Conservation (phyloP, 2,329 filamentous ascomycete species). For the Coniochaeta sp. region DNA sequence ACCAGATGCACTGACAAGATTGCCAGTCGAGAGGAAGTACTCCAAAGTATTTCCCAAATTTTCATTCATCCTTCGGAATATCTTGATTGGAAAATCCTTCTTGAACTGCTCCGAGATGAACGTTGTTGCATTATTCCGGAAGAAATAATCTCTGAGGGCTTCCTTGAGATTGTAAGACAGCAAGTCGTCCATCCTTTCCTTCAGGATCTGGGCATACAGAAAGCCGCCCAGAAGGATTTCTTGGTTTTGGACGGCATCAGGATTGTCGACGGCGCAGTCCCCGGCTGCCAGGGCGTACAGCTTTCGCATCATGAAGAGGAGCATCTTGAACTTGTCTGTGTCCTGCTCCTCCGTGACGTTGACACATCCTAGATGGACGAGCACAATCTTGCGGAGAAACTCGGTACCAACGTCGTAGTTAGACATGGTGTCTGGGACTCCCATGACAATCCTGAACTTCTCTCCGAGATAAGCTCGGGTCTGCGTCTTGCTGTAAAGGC, state of each 20-base stretch:
- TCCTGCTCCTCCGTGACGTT: conserved; percentile 80
- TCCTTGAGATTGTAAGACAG: conserved; percentile 47
- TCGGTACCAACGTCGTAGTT: conserved; percentile 87
- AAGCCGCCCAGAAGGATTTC: conserved; percentile 91
- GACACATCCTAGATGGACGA: conserved; percentile 84
- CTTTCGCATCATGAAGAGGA: conserved; percentile 94
- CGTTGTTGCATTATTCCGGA: conserved; percentile 51
- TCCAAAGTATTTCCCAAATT: conserved; percentile 81
- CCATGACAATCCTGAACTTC: conserved; percentile 85
- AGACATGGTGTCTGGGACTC: conserved; percentile 73
- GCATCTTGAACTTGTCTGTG: conserved; percentile 84
- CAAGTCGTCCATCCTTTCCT: conserved; percentile 90
- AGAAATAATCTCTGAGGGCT: conserved; percentile 48
- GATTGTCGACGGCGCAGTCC: conserved; percentile 89
- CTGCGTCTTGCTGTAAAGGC: conserved; percentile 71
- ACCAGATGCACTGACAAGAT: conserved; percentile 82
- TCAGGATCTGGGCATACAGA: conserved; percentile 89
- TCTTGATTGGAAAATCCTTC: conserved; percentile 69
- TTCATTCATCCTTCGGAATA: conserved; percentile 78
- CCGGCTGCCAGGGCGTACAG: conserved; percentile 88
- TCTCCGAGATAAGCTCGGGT: conserved; percentile 81
- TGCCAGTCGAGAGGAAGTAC: conserved; percentile 95
- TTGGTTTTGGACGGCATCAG: conserved; percentile 93
- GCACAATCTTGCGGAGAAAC: conserved; percentile 80
- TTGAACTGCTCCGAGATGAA: conserved; percentile 74